Base-by-base conservation (phyloP, 208 protist species). In the Crithidia bombi region DNA sequence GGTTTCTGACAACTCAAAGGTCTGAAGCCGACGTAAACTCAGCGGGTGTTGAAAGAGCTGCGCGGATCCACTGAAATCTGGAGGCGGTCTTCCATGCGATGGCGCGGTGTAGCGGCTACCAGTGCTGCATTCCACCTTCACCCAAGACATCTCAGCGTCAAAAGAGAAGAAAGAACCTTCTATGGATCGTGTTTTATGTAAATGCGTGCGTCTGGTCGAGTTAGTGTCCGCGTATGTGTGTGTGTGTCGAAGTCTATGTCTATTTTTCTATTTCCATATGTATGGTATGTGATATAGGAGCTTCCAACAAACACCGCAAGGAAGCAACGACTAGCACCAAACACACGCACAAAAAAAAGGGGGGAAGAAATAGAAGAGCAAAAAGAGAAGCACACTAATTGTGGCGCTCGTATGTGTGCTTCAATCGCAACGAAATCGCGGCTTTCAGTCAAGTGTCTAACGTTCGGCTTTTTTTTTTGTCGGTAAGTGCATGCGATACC, bases 131-230 rank as follows among this genome's bases (percentile, higher is more conserved):
- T 88, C 73, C 21, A 95, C 73, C 6, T 75, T 75, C 49, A 90
- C 73, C 87, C 90, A 95, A 17, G 79, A 59, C 86, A 94, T 94
- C 46, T 21, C 7, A 28, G 21, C n/a, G 44, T 43, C n/a, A n/a
- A n/a, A n/a, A n/a, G n/a, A n/a, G n/a, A n/a, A n/a, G n/a, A n/a
- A n/a, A n/a, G n/a, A n/a, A n/a, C n/a, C n/a, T n/a, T n/a, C n/a
- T n/a, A n/a, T n/a, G 6, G 9, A 19, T 47, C 15, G 14, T 73
- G 49, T 10, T 9, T 19, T 69, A 28, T n/a, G n/a, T n/a, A n/a
- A n/a, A n/a, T n/a, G n/a, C n/a, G n/a, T n/a, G n/a, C n/a, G n/a
- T n/a, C n/a, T n/a, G 28, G 19, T 33, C 25, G 12, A 30, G 56
- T 55, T 39, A 62, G 61, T 66, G 17, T 71, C 36, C 15, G 10